Percentiles rank a stretch among this genome's conserved stretches.
Evolutionary conservation across 1,139 yeast species (phyloP).

Genomic region (Sugiyamaella pinicola): DNA sequence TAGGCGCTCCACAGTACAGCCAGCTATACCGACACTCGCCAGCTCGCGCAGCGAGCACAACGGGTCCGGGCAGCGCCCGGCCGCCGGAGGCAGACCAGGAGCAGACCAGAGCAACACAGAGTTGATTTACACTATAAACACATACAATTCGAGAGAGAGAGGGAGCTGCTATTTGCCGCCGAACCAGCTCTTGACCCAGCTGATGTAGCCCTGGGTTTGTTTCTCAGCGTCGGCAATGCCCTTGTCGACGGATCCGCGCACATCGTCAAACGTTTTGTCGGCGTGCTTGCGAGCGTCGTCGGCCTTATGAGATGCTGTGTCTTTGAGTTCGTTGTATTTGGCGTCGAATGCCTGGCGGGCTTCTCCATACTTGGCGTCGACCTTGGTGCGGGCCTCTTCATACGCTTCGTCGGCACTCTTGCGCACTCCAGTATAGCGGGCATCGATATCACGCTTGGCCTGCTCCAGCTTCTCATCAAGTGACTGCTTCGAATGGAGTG

Average conservation of each 20-base stretch:
- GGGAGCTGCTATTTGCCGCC: constrained; percentile 11
- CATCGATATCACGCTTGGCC: constrained; percentile 8
- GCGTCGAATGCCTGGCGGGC: constrained; percentile 12
- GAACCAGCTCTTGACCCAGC: constrained; percentile 17
- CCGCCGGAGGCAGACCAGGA: not conserved
- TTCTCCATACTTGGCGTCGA: constrained; percentile 12
- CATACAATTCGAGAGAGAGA: not conserved
- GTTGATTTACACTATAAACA: not conserved
- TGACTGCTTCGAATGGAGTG: not conserved
- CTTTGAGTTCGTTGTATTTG: constrained; percentile 7
- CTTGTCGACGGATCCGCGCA: constrained; percentile 12
- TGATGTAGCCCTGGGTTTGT: constrained; percentile 10
- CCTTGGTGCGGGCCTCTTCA: constrained; percentile 13
- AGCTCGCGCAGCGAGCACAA: too few species aligned
- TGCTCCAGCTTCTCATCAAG: constrained; percentile 6
- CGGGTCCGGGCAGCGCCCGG: not conserved
- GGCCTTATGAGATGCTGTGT: not conserved
- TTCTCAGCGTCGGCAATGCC: constrained; percentile 14
- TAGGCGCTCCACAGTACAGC: too few species aligned
- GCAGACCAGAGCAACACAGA: not conserved
- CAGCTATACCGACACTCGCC: too few species aligned
- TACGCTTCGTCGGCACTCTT: constrained; percentile 18
- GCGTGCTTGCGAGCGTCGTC: constrained; percentile 24
- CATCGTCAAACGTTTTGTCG: constrained; percentile 16
- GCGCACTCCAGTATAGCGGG: constrained; percentile 17